Evolutionary conservation across 1,139 yeast genomes (phyloP), one percentile per base, ranked within the genome.

Genomic region (Blastobotrys proliferans): DNA sequence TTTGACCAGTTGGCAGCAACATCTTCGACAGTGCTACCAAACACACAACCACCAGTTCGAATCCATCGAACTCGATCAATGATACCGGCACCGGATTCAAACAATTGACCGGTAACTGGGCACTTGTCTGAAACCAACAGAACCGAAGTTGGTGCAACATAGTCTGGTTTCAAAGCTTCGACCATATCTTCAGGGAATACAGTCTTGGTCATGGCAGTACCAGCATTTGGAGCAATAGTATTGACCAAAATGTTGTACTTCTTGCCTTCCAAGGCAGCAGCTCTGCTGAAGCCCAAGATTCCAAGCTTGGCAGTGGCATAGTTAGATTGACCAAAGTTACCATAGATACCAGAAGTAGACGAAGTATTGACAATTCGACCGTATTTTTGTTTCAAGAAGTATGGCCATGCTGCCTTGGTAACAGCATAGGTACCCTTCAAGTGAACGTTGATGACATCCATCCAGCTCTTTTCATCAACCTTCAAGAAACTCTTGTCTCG

Each of bases 241-340:
- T 90, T 86, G 48, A 81, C 92, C 60, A 74, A 73, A 56, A 92
- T 86, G 61, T 83, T 81, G 60, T 71, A 63, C 67, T 77, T 87
- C 49, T 80, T 79, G 58, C 98, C 98, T 69, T 92, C 98, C 53
- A 84, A 73, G 20, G 97, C 97, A 51, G 87, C 66, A 34, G 97
- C 84, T 64, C 77, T 81, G 26, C 95, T 74, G 57, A 92, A 77
- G 27, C 96, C 96, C 42, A 88, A 68, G 51, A 92, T 80, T 25
- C 90, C 97, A 47, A 85, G 79, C 71, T 92, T 92, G 41, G 38
- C 97, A 39, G 97, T 79, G 27, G 96, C 81, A 64, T 92, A 92
- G 72, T 92, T 92, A 48, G 97, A 85, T 70, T 92, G 98, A 42
- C 98, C 98, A 68, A 92, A 92, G 72, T 85, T 87, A 56, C 97